Evolutionary conservation across 306 rosid species (phyloP).

Genomic region (Quercus suber): DNA sequence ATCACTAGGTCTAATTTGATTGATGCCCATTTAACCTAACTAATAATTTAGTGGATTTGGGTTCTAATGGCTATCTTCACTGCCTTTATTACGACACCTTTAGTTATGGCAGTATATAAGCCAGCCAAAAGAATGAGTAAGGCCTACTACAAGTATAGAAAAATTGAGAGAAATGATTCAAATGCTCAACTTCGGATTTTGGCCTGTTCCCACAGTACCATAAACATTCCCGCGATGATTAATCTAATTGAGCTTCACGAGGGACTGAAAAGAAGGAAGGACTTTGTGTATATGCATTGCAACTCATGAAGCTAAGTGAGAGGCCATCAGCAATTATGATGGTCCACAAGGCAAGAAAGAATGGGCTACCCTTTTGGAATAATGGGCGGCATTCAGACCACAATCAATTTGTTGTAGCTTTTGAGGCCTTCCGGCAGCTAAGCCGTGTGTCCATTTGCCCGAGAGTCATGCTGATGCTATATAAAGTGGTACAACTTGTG

Average conservation of each 20-base stretch:
- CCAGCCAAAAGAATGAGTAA: constrained; percentile 45
- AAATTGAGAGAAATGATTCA: constrained; percentile 46
- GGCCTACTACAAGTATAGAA: constrained; percentile 52
- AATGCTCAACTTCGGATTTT: constrained; percentile 61
- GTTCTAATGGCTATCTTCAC: constrained; percentile 92
- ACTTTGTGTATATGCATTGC: constrained; percentile 76
- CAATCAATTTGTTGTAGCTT: constrained; percentile 49
- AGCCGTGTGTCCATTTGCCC: constrained; percentile 32
- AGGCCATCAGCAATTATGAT: constrained; percentile 61
- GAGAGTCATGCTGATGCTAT: too few relatives aligned
- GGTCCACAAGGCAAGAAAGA: constrained; percentile 59
- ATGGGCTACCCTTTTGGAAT: constrained; percentile 69
- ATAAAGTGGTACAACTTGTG: too few relatives aligned
- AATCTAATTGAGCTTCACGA: constrained; percentile 76
- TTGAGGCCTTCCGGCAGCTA: constrained; percentile 52
- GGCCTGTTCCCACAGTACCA: constrained; percentile 61
- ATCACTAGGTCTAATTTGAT: too few relatives aligned
- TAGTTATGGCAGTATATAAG: constrained; percentile 59
- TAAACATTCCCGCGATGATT: constrained; percentile 65
- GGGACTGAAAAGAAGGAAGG: constrained; percentile 54
- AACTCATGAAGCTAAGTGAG: constrained; percentile 69
- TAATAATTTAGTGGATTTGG: too few relatives aligned
- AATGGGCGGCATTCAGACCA: constrained; percentile 24
- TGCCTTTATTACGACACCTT: constrained; percentile 81
- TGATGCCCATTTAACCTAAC: too few relatives aligned